A percentile compares a stretch with the other conserved stretches of the same genome.
These are phyloP conservation scores for Xylogone sp. DNA, from an alignment of 2,329 filamentous ascomycete genomes.

Conservation along the genomic window DNA sequence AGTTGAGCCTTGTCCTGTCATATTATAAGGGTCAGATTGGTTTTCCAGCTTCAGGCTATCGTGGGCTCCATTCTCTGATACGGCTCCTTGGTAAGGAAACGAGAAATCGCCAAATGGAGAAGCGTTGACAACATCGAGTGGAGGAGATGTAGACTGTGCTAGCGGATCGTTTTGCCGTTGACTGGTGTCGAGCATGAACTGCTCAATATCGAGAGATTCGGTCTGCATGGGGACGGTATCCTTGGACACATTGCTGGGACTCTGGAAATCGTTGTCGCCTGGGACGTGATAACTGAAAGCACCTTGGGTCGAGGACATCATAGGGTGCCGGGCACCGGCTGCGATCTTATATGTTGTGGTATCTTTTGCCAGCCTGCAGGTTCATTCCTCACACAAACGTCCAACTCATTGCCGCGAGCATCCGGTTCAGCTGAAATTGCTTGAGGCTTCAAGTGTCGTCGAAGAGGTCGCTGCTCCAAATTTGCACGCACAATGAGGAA, in stretches of 20 bases:
- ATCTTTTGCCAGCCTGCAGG: neutral
- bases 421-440: neutral
- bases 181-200: constrained; percentile 24
- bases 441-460: neutral
- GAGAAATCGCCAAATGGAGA: constrained; percentile 49
- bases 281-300: constrained; percentile 14
- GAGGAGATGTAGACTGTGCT: constrained; percentile 17
- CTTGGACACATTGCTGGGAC: constrained; percentile 7
- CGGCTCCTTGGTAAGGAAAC: constrained; percentile 43
- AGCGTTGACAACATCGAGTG: constrained; percentile 19
- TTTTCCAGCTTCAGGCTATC: constrained; percentile 27
- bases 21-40: constrained; percentile 18
- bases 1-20: constrained; percentile 11
- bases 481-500: neutral
- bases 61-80: constrained; percentile 35
- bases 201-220: constrained; percentile 21
- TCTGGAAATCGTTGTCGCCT: constrained; percentile 13
- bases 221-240: constrained; percentile 14
- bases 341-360: neutral
- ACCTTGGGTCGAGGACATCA: constrained; percentile 17
- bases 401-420: neutral
- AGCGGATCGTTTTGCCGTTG: constrained; percentile 12
- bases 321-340: constrained; percentile 1
- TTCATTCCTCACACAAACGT: neutral
- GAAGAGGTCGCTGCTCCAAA: neutral